phyloP scores from a whole-genome alignment of 2,329 filamentous ascomycete species.

The Daldinia eschscholtzii region DNA sequence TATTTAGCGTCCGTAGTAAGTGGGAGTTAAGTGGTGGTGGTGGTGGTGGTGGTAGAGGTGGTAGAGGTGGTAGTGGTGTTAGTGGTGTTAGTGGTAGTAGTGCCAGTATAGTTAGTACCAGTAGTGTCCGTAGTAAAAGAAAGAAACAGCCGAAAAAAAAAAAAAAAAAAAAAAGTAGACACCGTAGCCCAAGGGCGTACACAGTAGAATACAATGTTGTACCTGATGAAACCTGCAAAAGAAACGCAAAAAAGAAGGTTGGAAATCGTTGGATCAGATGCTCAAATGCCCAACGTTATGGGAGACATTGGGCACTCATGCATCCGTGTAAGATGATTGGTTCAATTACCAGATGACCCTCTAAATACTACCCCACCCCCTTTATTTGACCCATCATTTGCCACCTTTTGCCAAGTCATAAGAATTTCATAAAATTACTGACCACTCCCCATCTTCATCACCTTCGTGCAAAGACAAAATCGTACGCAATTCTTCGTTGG shows the following conservation, averaged over 20 bases:
- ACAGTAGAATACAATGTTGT: constrained; percentile 30
- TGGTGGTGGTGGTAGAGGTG: no score
- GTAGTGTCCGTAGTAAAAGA: neutral
- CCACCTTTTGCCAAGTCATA: constrained; percentile 44
- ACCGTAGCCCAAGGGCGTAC: constrained; percentile 40
- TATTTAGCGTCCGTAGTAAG: constrained; percentile 2
- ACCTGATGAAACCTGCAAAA: constrained; percentile 33
- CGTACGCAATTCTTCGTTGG: constrained; percentile 40
- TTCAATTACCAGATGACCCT: constrained; percentile 30
- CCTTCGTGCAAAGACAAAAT: constrained; percentile 24
- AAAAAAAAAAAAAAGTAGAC: constrained; percentile 25
- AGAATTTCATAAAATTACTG: constrained; percentile 34
- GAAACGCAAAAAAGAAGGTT: neutral
- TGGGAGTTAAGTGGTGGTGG: no score
- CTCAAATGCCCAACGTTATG: constrained; percentile 27
- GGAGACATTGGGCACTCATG: constrained; percentile 44
- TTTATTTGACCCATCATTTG: constrained; percentile 36
- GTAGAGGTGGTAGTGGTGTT: no score
- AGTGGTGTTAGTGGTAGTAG: no score
- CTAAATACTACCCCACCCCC: constrained; percentile 32
- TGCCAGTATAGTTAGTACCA: no score
- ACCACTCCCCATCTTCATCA: constrained; percentile 39
- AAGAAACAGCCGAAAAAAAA: neutral
- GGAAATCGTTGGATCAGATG: constrained; percentile 39
- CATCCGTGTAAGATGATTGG: constrained; percentile 48